A percentile compares a stretch with the other conserved stretches of the same genome.
Conservation (phyloP, 1,139 yeast genomes). For the Saccharomyces hybrid region DNA sequence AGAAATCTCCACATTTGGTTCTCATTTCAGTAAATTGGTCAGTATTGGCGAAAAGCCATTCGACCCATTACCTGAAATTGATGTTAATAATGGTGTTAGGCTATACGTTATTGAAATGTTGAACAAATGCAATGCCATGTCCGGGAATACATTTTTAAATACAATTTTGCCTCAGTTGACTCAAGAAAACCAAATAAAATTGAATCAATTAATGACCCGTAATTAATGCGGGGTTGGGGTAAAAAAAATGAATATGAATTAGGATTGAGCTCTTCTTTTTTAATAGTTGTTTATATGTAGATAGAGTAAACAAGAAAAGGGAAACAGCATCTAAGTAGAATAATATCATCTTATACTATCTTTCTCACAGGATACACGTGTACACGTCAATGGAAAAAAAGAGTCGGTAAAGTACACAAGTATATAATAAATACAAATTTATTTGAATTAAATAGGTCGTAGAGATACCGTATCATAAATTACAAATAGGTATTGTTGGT, state of each 20-base stretch:
- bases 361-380: not conserved
- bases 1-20: constrained; percentile 62
- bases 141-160: constrained; percentile 24
- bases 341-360: not conserved
- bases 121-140: constrained; percentile 23
- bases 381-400: not conserved
- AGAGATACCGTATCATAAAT: not conserved
- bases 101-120: constrained; percentile 35
- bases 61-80: constrained; percentile 60
- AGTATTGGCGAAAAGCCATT: constrained; percentile 52
- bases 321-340: not conserved
- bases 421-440: not conserved
- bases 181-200: constrained; percentile 34
- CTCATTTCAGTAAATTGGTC: constrained; percentile 67
- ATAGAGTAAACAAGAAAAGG: not conserved
- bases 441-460: not conserved
- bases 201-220: constrained; percentile 26
- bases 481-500: not conserved
- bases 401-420: not conserved
- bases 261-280: not conserved
- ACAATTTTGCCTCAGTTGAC: constrained; percentile 33
- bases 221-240: constrained; percentile 26
- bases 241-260: not conserved
- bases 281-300: not conserved
- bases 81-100: constrained; percentile 34